phyloP scores from a whole-genome alignment of 768 basidiomycete species.

The Serendipita sp. region DNA sequence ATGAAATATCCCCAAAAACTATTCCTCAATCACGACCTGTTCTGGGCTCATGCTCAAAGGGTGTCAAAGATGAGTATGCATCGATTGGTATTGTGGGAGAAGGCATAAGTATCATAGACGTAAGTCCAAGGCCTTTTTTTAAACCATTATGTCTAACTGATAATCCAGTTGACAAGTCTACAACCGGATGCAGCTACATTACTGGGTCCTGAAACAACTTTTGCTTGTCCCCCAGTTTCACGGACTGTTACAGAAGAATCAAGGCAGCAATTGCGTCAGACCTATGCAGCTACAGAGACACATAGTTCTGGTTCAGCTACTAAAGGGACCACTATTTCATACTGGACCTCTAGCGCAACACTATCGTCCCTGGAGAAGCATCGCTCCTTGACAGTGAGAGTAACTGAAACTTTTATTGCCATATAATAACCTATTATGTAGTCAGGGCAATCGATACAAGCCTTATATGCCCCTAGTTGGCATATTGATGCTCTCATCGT shows the following conservation, averaged over 20 bases:
- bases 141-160: neutral
- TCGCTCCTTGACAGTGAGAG: neutral
- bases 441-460: neutral
- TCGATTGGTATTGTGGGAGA: neutral
- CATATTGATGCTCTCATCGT: neutral
- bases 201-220: neutral
- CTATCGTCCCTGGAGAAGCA: neutral
- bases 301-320: neutral
- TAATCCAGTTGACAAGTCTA: neutral
- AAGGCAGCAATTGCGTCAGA: neutral
- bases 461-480: neutral
- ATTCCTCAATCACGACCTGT: neutral
- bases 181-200: constrained; percentile 1
- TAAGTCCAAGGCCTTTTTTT: neutral
- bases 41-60: neutral
- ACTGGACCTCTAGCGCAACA: neutral
- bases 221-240: neutral
- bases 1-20: neutral
- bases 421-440: neutral
- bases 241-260: neutral
- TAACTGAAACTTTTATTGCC: neutral
- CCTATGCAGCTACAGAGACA: neutral
- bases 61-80: neutral
- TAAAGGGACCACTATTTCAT: neutral
- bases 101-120: constrained; percentile 1